A percentile compares a stretch with the other conserved stretches of the same genome.
Evolutionary conservation across 306 rosid species (phyloP).

Genomic region (Mimosa pudica): DNA sequence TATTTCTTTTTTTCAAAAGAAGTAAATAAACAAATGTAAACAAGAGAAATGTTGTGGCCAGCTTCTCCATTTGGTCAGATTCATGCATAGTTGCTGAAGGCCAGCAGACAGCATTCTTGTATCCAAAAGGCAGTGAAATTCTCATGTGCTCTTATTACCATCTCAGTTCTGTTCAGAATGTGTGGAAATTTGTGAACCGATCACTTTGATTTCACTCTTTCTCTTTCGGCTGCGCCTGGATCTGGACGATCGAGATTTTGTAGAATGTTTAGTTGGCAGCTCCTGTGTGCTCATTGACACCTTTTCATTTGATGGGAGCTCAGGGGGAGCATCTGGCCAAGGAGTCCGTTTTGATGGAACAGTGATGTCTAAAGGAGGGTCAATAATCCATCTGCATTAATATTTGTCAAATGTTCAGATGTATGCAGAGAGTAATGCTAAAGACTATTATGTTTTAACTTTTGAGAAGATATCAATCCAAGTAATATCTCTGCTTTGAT

Average conservation of each 20-base stretch:
- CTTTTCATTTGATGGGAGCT: constrained; percentile 71
- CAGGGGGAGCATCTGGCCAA: constrained; percentile 98
- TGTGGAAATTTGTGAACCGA: constrained; percentile 61
- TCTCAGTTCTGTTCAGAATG: constrained; percentile 60
- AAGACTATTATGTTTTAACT: background rate
- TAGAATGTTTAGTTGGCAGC: constrained; percentile 51
- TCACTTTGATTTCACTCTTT: constrained; percentile 72
- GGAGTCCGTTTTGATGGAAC: constrained; percentile 88
- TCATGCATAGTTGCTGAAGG: constrained; percentile 40
- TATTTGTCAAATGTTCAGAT: constrained; percentile 29
- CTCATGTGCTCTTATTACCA: constrained; percentile 32
- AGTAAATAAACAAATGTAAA: background rate
- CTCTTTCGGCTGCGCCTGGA: constrained; percentile 74
- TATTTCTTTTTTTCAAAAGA: background rate
- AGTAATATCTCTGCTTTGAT: constrained; percentile 5
- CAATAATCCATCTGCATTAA: constrained; percentile 79
- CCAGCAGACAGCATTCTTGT: constrained; percentile 34
- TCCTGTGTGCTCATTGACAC: constrained; percentile 44
- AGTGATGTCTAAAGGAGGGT: constrained; percentile 90
- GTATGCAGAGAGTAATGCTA: constrained; percentile 1
- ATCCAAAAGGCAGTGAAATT: constrained; percentile 45
- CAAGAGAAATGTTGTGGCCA: background rate
- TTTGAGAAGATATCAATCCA: constrained; percentile 26
- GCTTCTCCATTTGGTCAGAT: constrained; percentile 43
- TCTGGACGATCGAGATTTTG: constrained; percentile 69